phyloP scores from a whole-genome alignment of 805 yeast species.

The Pichia membranifaciens region DNA sequence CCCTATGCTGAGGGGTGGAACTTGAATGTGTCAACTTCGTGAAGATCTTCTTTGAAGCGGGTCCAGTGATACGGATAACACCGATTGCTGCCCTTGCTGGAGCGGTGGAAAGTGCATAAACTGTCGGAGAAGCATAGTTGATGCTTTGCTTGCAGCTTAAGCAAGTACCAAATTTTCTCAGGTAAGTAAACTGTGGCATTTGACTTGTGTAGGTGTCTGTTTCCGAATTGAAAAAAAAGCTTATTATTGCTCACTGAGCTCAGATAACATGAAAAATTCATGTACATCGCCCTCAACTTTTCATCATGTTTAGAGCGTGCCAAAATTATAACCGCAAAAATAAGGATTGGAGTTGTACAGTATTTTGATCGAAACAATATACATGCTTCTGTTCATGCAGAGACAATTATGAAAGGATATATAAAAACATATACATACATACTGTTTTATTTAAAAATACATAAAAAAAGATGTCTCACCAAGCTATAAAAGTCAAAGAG shows the following conservation, averaged over 20 bases:
- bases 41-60: conserved; percentile 45
- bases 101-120: conserved; percentile 86
- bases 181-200: not conserved
- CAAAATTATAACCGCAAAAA: too few relatives aligned
- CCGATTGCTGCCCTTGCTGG: conserved; percentile 82
- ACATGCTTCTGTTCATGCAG: not conserved
- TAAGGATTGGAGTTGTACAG: too few relatives aligned
- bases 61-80: conserved; percentile 77
- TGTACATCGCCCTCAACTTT: too few relatives aligned
- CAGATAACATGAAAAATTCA: too few relatives aligned
- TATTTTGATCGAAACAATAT: not conserved
- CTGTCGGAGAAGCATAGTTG: conserved; percentile 46
- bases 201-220: too few relatives aligned
- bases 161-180: not conserved
- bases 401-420: not conserved
- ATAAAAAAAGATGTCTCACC: not conserved
- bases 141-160: not conserved
- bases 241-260: too few relatives aligned
- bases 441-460: not conserved
- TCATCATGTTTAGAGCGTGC: too few relatives aligned
- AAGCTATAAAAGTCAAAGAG: not conserved
- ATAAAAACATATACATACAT: too few relatives aligned
- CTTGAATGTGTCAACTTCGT: conserved; percentile 39
- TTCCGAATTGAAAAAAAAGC: too few relatives aligned
- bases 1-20: conserved; percentile 41